Base-by-base conservation (phyloP, 2,329 filamentous ascomycete species). In the Pezicula neosporulosa region DNA sequence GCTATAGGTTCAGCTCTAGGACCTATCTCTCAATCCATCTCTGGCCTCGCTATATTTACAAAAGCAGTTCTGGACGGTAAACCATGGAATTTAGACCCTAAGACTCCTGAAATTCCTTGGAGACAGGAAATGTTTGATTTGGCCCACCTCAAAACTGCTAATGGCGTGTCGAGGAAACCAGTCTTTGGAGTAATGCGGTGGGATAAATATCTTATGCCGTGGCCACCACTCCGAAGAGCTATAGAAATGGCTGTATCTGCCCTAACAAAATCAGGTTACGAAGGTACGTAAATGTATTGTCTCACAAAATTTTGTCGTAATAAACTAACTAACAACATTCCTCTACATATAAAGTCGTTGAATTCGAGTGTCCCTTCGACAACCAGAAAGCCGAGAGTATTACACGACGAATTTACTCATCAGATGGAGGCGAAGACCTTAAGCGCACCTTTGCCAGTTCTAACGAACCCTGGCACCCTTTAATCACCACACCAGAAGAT, bases 121-220 rank as follows among this genome's bases (percentile, higher is more conserved):
- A 74, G 82, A 3, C 65, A 74, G 15, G 70, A 77, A 13, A 24
- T 38, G 36, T 15, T 18, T 38, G 12, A 38, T 7, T 18, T 38
- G 10, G 36, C 15, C 15, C 36, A 38, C 18, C 39, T 59, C 52
- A 66, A 63, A 2, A 43, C 68, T 15, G 55, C 66, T 39, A 56
- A 58, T 27, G 56, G 53, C 37, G 60, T 57, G 1, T 44, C 54
- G 1, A 53, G 58, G 2, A 38, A 38, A 18, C 69, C 85, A 19
- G 71, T 75, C 3, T 77, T 86, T 56, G 82, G 74, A 0, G 65
- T 85, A 0, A 59, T 83, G 35, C 72, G 66, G 70, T 47, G 62
- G 60, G 8, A 53, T 58, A 3, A 57, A 64, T 8, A 61, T 58
- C 10, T 60, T 61, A 68, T 66, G 1, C 72, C 76, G 12, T 61